phyloP scores from a whole-genome alignment of 495 filamentous ascomycete species.

The Daldinia childiae region DNA sequence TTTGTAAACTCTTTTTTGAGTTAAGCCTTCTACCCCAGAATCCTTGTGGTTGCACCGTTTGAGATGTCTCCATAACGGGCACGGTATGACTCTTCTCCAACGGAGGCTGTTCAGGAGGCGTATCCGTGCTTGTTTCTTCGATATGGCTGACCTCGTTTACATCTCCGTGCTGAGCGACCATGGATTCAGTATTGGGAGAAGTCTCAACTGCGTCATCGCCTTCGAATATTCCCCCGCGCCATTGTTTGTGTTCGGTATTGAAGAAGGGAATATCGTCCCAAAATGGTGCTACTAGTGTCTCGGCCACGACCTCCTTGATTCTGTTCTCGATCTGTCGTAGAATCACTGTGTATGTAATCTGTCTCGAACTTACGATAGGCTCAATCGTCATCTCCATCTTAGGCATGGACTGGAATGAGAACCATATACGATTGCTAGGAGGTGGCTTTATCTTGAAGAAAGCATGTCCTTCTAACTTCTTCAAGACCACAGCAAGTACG shows the following conservation, averaged over 20 bases:
- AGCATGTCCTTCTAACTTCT: constrained; percentile 84
- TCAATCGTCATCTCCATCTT: constrained; percentile 92
- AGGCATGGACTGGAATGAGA: constrained; percentile 90
- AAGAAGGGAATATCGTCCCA: constrained; percentile 96
- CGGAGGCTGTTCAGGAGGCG: constrained; percentile 52
- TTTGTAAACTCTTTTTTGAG: constrained; percentile 44
- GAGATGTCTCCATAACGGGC: constrained; percentile 45
- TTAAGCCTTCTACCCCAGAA: constrained; percentile 55
- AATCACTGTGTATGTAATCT: constrained; percentile 93
- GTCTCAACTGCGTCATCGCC: constrained; percentile 59
- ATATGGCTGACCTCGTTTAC: constrained; percentile 59
- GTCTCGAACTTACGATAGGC: constrained; percentile 92
- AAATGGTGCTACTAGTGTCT: constrained; percentile 91
- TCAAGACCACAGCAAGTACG: constrained; percentile 84
- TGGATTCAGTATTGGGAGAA: constrained; percentile 53
- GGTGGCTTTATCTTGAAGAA: constrained; percentile 91
- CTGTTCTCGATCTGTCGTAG: constrained; percentile 92
- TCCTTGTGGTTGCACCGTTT: constrained; percentile 40
- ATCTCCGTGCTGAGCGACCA: constrained; percentile 67
- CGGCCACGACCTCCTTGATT: constrained; percentile 90
- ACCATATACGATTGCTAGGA: constrained; percentile 93
- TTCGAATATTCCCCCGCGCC: constrained; percentile 90
- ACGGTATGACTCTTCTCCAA: constrained; percentile 70
- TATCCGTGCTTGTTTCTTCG: constrained; percentile 47
- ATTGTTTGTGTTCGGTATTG: constrained; percentile 75